Base-by-base conservation (phyloP, 2,329 filamentous ascomycete genomes). In the Talaromyces sp. region DNA sequence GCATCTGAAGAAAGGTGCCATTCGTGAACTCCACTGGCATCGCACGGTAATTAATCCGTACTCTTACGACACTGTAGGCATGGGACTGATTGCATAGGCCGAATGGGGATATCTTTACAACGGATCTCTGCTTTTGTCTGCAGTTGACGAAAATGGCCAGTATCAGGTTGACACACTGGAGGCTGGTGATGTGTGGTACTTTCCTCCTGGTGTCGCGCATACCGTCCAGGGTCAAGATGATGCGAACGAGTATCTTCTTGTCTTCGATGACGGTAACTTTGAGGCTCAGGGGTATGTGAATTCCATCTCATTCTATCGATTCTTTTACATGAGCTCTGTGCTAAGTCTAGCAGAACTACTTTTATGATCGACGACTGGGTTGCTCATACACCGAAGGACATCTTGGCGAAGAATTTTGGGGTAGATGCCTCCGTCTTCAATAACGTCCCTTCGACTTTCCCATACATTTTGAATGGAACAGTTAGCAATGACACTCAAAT, bases 321-420 rank as follows among this genome's bases (percentile, higher is more conserved):
- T 47, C 37, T 25, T 37, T 3, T 11, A 37, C 25, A 47, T 3
- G 15, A 27, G 7, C 22, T 64, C 22, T 25, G 57, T 41, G 25
- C 35, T 37, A 6, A 66, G 27, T 31, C 39, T 47, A 33, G 13
- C 19, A 85, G 86, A n/a, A 89, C 86, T 0, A 90, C 89, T 0
- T 91, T 90, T 80, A 89, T 87, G 77, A 81, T 90, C 27, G 87
- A 88, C 68, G 88, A 91, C 77, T 90, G 88, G 88, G 81, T 91
- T 41, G 78, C 84, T 0, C 88, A 90, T 71, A 90, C 88, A 0
- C 88, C 89, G 0, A 85, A 84, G 63, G 78, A 80, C 1, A 81
- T 91, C 52, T 79, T 90, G 0, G 87, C 88, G 41, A 90, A 89
- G 78, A 90, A 90, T 78, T 90, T 90, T 68, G 86, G 87, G 25